Evolutionary conservation across 2,329 filamentous ascomycete genomes (phyloP).

Genomic region (Emmonsia crescens): DNA sequence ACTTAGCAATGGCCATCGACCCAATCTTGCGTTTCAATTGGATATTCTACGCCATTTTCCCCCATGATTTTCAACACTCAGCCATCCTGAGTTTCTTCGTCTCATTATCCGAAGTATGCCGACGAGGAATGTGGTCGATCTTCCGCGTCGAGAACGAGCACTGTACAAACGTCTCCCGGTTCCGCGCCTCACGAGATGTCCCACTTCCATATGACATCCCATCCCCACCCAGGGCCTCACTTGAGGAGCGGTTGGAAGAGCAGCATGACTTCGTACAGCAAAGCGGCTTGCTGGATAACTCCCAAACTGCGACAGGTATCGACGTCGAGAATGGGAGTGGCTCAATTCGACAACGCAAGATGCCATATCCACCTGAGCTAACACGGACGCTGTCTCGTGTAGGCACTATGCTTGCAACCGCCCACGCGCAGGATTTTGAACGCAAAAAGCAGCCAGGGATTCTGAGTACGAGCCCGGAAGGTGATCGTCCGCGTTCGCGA

Average conservation of each 20-base stretch:
- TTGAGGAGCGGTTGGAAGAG: neutral
- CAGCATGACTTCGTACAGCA: neutral
- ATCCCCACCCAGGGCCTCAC: slow-evolving; percentile 5
- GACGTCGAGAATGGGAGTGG: neutral
- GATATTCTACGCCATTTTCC: slow-evolving; percentile 86
- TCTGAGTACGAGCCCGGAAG: slow-evolving; percentile 26
- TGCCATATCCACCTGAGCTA: neutral
- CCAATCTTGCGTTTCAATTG: slow-evolving; percentile 83
- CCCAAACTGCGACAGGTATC: neutral
- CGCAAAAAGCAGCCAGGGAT: slow-evolving; percentile 52
- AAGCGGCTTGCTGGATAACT: neutral
- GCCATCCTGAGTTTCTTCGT: slow-evolving; percentile 72
- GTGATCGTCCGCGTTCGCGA: slow-evolving; percentile 22
- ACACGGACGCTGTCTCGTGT: slow-evolving; percentile 37
- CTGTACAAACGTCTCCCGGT: slow-evolving; percentile 79
- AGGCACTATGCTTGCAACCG: slow-evolving; percentile 63
- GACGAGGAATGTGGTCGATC: slow-evolving; percentile 81
- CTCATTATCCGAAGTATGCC: slow-evolving; percentile 64
- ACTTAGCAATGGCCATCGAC: slow-evolving; percentile 70
- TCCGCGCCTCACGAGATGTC: slow-evolving; percentile 80
- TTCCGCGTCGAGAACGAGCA: slow-evolving; percentile 98
- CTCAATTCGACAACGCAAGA: neutral
- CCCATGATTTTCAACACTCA: slow-evolving; percentile 68
- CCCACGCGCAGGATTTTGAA: slow-evolving; percentile 87
- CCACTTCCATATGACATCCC: slow-evolving; percentile 65